A percentile compares a stretch with the other conserved stretches of the same genome.
These are phyloP conservation scores for Suhomyces terraborum DNA, from an alignment of 1,139 yeast species.

Conservation along the genomic window DNA sequence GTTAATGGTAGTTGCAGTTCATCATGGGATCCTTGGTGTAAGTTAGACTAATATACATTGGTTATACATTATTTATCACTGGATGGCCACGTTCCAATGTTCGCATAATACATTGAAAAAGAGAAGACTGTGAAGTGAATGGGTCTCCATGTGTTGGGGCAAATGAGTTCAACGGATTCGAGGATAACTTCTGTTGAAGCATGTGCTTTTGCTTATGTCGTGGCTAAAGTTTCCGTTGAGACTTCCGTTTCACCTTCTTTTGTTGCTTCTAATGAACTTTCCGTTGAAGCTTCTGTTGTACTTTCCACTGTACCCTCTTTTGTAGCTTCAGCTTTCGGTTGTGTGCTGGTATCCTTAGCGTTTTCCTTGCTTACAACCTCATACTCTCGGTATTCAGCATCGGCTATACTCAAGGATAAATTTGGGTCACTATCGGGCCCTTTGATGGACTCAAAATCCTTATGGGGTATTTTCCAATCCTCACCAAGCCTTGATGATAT, in stretches of 20 bases:
- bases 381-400: constrained; percentile 23
- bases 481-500: constrained; percentile 47
- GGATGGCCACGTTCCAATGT: background rate
- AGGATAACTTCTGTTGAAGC: too few species aligned
- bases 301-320: background rate
- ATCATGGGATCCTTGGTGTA: background rate
- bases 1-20: too few species aligned
- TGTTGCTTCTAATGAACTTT: too few species aligned
- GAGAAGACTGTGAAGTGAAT: too few species aligned
- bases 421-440: constrained; percentile 21
- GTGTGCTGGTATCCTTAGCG: background rate
- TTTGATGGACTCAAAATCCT: constrained; percentile 26
- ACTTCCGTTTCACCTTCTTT: too few species aligned
- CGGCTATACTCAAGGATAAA: constrained; percentile 24
- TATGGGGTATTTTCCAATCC: constrained; percentile 67
- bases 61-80: constrained; percentile 4
- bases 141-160: too few species aligned
- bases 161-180: too few species aligned
- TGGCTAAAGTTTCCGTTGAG: too few species aligned
- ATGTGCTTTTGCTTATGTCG: too few species aligned
- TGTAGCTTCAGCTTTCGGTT: background rate
- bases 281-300: background rate
- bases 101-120: too few species aligned
- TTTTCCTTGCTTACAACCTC: constrained; percentile 13
- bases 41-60: constrained; percentile 5